A percentile compares a stretch with the other conserved stretches of the same genome.
phyloP scores from a whole-genome alignment of 805 yeast genomes.

The Torulaspora franciscae region DNA sequence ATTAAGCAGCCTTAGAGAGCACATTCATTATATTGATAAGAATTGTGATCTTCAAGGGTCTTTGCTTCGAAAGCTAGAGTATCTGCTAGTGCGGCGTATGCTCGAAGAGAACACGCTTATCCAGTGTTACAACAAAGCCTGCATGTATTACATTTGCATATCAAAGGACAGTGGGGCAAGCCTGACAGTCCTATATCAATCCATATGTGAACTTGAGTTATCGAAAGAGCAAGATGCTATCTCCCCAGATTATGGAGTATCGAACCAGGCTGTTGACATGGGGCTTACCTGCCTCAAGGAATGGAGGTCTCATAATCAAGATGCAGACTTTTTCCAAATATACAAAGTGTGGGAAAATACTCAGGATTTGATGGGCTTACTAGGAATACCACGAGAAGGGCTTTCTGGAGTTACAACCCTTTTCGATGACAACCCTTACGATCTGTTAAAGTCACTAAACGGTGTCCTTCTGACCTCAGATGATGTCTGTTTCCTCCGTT shows the following conservation, averaged over 20 bases:
- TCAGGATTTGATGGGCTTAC: background rate
- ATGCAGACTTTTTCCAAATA: conserved; percentile 1
- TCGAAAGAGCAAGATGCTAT: background rate
- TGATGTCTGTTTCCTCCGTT: background rate
- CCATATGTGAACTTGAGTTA: background rate
- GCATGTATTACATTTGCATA: conserved; percentile 2
- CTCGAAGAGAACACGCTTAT: background rate
- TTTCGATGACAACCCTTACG: conserved; percentile 3
- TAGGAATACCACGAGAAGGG: background rate
- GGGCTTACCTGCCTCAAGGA: conserved; percentile 1
- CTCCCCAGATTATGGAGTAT: background rate
- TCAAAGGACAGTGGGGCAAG: conserved; percentile 2
- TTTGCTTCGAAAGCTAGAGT: background rate
- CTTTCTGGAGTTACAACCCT: conserved; percentile 2
- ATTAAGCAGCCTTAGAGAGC: conserved; percentile 2
- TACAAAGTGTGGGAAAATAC: conserved; percentile 8
- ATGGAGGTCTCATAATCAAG: conserved; percentile 1
- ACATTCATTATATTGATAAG: conserved; percentile 1
- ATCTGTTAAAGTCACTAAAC: conserved; percentile 5
- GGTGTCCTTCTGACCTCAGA: background rate
- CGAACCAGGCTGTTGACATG: background rate
- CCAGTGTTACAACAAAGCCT: conserved; percentile 1
- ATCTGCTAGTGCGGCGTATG: background rate
- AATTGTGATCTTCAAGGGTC: background rate
- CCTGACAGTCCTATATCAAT: conserved; percentile 1